phyloP scores from a whole-genome alignment of 495 filamentous ascomycete genomes.

The Penicillium robsamsonii region DNA sequence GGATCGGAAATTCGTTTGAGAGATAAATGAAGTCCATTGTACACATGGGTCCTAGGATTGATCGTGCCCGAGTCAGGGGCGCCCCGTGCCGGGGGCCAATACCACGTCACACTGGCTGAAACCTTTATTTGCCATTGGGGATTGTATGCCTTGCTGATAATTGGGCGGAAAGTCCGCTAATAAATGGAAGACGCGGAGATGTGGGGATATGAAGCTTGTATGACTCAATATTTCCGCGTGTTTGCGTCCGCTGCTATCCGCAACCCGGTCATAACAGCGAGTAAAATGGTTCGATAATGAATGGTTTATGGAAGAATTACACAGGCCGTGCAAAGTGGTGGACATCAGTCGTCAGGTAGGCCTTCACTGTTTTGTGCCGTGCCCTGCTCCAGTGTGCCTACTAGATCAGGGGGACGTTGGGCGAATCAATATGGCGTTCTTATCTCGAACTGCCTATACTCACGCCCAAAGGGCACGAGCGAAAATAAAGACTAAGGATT shows the following conservation, averaged over 20 bases:
- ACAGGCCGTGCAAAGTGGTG: neutral
- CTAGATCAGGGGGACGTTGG: neutral
- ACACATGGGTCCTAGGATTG: neutral
- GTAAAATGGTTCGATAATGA: neutral
- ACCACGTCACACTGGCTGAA: neutral
- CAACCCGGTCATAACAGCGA: neutral
- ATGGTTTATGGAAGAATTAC: neutral
- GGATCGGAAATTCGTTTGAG: neutral
- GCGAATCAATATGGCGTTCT: neutral
- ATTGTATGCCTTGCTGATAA: neutral
- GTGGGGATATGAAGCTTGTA: neutral
- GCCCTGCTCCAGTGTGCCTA: neutral
- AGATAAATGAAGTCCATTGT: neutral
- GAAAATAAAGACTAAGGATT: conserved; percentile 44
- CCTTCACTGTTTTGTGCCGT: neutral
- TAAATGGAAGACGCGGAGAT: neutral
- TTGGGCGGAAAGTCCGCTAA: neutral
- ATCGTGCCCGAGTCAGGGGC: neutral
- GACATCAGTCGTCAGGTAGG: too few relatives aligned
- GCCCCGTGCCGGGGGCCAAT: neutral
- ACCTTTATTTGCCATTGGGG: neutral
- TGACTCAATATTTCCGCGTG: neutral
- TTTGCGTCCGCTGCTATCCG: conserved; percentile 2
- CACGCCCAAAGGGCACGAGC: too few relatives aligned
- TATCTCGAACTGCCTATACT: neutral